Conservation (phyloP, 2,329 filamentous ascomycete genomes). For the Neospermospora avenae region DNA sequence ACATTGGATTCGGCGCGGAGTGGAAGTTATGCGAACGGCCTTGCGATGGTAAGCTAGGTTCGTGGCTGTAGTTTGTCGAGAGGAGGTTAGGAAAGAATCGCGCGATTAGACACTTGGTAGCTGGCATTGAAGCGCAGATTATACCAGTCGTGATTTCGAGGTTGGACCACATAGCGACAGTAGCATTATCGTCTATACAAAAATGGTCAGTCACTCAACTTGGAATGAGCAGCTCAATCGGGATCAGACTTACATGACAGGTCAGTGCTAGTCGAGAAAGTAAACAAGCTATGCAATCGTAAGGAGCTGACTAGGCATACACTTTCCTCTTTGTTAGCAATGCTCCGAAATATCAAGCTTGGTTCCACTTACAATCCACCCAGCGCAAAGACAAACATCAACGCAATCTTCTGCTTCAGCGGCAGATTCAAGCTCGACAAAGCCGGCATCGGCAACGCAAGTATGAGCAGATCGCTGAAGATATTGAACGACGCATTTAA, state of each 20-base stretch:
- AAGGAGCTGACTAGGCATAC: conserved; percentile 22
- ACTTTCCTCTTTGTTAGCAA: conserved; percentile 8
- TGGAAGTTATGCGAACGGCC: neutral
- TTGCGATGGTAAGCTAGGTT: neutral
- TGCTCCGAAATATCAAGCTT: neutral
- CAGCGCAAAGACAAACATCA: conserved; percentile 24
- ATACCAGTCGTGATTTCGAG: conserved; percentile 39
- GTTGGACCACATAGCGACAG: conserved; percentile 34
- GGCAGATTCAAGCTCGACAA: conserved; percentile 20
- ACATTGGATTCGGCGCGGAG: neutral
- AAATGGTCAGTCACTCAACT: neutral
- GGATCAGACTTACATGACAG: conserved; percentile 13
- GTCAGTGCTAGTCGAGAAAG: conserved; percentile 10
- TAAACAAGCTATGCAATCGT: conserved; percentile 18
- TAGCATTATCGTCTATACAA: conserved; percentile 29
- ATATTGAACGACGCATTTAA: conserved; percentile 24
- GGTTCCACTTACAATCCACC: conserved; percentile 25
- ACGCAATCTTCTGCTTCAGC: conserved; percentile 19
- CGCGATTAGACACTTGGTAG: conserved; percentile 54
- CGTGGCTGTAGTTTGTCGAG: conserved; percentile 1
- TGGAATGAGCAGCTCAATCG: neutral
- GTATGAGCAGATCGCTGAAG: conserved; percentile 21
- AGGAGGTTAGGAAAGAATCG: conserved; percentile 17
- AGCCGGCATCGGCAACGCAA: conserved; percentile 21
- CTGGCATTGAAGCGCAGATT: conserved; percentile 56